Evolutionary conservation across 2,329 filamentous ascomycete genomes (phyloP).

Genomic region (Monosporascus sp.): DNA sequence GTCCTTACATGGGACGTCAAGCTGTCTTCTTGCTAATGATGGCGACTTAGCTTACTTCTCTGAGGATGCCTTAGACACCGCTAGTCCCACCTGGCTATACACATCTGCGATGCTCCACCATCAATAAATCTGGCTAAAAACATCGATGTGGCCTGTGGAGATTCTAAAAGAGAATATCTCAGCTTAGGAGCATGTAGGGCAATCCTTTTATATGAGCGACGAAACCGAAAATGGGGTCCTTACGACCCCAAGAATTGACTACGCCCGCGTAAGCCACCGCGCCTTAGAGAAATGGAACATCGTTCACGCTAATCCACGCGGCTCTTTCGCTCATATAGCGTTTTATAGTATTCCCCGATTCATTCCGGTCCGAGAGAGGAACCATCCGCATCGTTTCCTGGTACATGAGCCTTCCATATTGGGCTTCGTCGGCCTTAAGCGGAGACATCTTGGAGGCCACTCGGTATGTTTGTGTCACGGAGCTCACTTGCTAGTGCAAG

Average conservation of each 20-base stretch:
- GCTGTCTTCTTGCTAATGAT: conserved; percentile 12
- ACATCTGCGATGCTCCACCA: conserved; percentile 22
- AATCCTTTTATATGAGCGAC: no score
- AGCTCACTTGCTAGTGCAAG: no score
- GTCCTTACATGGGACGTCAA: conserved; percentile 39
- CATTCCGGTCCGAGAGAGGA: conserved; percentile 20
- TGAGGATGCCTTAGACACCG: conserved; percentile 29
- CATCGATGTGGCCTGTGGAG: no score
- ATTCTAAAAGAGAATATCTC: no score
- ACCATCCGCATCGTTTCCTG: conserved; percentile 32
- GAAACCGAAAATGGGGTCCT: no score
- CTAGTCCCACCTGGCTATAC: conserved; percentile 36
- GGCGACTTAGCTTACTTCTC: conserved; percentile 20
- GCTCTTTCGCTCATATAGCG: conserved; percentile 32
- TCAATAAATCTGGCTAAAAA: not conserved
- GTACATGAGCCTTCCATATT: conserved; percentile 23
- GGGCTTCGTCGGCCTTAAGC: not conserved
- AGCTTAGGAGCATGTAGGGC: no score
- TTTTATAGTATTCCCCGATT: conserved; percentile 12
- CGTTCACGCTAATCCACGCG: conserved; percentile 28
- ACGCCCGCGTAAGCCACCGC: conserved; percentile 30
- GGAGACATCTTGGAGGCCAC: conserved; percentile 2
- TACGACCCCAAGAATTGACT: not conserved
- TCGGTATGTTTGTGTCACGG: no score
- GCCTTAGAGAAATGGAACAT: conserved; percentile 17